Evolutionary conservation across 192 early-diverging fungal genomes (phyloP).

Genomic region (Coemansia erecta): DNA sequence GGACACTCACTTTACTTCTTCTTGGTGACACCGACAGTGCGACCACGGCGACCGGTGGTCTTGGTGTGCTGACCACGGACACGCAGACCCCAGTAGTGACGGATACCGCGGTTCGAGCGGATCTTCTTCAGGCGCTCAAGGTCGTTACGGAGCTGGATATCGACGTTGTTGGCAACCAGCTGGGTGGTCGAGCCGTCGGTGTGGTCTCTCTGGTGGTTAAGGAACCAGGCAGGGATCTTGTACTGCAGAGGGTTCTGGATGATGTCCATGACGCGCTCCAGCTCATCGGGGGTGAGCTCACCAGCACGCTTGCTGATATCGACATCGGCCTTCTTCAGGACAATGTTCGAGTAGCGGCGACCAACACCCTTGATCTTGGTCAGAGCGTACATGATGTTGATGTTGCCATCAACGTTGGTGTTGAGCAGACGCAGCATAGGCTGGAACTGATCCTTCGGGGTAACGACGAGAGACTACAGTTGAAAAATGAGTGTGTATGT

Average conservation of each 20-base stretch:
- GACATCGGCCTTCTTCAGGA: slow-evolving; percentile 99
- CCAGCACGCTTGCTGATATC: slow-evolving; percentile 97
- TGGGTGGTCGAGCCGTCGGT: slow-evolving; percentile 94
- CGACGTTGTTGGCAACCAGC: slow-evolving; percentile 89
- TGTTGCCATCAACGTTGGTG: slow-evolving; percentile 97
- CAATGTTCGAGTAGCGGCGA: slow-evolving; percentile 97
- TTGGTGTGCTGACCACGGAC: slow-evolving; percentile 99
- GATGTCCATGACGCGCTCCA: slow-evolving; percentile 96
- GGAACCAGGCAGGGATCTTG: slow-evolving; percentile 99
- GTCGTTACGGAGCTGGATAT: slow-evolving; percentile 98
- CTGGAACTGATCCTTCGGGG: slow-evolving; percentile 91
- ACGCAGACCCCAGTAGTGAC: slow-evolving; percentile 97
- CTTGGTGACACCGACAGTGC: slow-evolving; percentile 97
- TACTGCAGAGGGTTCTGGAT: slow-evolving; percentile 99
- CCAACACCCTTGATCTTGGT: slow-evolving; percentile 98
- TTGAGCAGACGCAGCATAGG: slow-evolving; percentile 98
- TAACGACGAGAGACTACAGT: slow-evolving; percentile 80
- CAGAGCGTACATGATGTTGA: slow-evolving; percentile 94
- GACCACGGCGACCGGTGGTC: slow-evolving; percentile 96
- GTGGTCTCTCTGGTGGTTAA: slow-evolving; percentile 99
- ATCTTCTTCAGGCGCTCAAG: slow-evolving; percentile 99
- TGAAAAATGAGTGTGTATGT: background rate
- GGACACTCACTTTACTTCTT: slow-evolving; percentile 76
- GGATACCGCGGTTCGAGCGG: slow-evolving; percentile 97
- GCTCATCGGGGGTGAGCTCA: slow-evolving; percentile 96